Conservation (phyloP, 192 early-diverging fungal species). For the Backusella tuberculispora region DNA sequence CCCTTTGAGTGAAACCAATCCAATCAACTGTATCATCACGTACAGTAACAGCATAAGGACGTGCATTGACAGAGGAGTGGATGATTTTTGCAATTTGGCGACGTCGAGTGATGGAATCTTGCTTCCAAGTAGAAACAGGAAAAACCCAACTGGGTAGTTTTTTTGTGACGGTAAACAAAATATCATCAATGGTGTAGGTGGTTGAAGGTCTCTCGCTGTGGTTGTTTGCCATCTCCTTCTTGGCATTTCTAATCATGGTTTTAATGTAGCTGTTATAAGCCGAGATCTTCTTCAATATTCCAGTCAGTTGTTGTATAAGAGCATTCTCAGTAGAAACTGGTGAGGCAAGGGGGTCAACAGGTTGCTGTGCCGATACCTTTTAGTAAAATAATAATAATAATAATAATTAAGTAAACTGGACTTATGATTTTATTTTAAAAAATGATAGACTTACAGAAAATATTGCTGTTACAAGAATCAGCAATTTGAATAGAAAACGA, state of each 20-base stretch:
- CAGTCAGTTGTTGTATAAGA: not conserved
- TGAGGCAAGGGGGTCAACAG: not conserved
- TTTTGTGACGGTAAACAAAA: not conserved
- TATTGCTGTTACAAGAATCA: not conserved
- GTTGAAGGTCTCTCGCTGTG: constrained; percentile 9
- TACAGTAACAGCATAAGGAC: not conserved
- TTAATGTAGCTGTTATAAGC: not conserved
- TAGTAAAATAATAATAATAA: not conserved
- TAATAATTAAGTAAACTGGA: not conserved
- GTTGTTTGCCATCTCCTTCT: not conserved
- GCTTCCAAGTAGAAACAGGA: constrained; percentile 8
- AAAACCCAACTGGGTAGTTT: not conserved
- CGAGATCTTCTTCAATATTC: not conserved
- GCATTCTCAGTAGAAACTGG: not conserved
- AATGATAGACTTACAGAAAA: not conserved
- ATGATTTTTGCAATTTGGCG: constrained; percentile 6
- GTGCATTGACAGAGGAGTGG: not conserved
- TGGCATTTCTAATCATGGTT: not conserved
- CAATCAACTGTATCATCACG: constrained; percentile 1
- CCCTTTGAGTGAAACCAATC: not conserved
- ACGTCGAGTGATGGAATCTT: constrained; percentile 1
- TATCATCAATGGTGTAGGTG: constrained; percentile 1
- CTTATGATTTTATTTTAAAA: not conserved
- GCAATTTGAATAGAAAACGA: not conserved
- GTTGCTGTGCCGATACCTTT: not conserved